These are phyloP conservation scores for Auxenochlorella pyrenoidosa DNA, from an alignment of 139 green algal genomes.

Conservation along the genomic window DNA sequence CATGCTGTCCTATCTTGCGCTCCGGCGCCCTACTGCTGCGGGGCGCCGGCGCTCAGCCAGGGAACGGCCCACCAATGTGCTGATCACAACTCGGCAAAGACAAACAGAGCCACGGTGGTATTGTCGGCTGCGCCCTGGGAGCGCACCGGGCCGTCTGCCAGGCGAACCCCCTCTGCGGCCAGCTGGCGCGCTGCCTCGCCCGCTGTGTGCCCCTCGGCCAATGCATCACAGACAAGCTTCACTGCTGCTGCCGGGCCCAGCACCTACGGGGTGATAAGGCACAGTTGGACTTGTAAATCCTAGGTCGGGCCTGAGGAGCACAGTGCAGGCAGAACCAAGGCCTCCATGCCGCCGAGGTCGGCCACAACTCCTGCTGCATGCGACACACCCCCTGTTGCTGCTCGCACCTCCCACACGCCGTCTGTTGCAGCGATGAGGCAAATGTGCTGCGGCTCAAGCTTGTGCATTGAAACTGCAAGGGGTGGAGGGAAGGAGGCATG, in stretches of 20 bases:
- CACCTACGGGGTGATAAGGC: not conserved
- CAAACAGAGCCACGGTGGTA: slow-evolving; percentile 52
- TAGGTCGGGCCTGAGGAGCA: too few relatives aligned
- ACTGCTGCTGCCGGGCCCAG: slow-evolving; percentile 50
- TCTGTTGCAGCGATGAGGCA: slow-evolving; percentile 75
- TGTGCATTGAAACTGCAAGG: slow-evolving; percentile 32
- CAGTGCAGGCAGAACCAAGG: too few relatives aligned
- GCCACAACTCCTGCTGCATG: not conserved
- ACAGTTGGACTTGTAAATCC: too few relatives aligned
- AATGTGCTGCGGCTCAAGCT: slow-evolving; percentile 44
- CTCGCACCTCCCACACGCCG: slow-evolving; percentile 70
- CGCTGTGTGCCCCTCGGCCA: slow-evolving; percentile 49
- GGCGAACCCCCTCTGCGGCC: slow-evolving; percentile 46
- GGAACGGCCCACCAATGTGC: not conserved
- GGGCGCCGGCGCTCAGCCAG: not conserved
- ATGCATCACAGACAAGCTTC: slow-evolving; percentile 59
- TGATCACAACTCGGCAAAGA: slow-evolving; percentile 46
- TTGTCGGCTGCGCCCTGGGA: slow-evolving; percentile 53
- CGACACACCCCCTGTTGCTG: not conserved
- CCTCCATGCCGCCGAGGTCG: not conserved
- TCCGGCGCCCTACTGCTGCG: too few relatives aligned
- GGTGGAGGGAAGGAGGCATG: not conserved
- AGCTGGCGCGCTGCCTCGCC: slow-evolving; percentile 52
- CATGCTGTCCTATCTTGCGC: too few relatives aligned
- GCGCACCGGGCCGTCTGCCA: slow-evolving; percentile 20